These are phyloP conservation scores for Diaporthe sp. DNA, from an alignment of 2,329 filamentous ascomycete genomes.

Conservation along the genomic window DNA sequence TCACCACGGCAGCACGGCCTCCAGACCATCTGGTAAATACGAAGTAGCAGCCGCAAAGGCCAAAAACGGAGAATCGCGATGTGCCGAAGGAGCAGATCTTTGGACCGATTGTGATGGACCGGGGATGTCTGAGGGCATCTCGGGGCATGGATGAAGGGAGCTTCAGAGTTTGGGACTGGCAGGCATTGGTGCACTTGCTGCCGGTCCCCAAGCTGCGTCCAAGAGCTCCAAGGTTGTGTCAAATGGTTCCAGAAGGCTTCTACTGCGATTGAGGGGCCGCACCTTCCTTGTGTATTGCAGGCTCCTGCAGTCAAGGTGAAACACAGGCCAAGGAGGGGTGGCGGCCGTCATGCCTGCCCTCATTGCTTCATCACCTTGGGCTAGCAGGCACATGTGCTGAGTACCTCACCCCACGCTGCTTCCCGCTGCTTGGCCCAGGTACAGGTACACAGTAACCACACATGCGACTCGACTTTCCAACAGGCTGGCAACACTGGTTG, in stretches of 20 bases:
- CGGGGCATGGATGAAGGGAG: constrained; percentile 4
- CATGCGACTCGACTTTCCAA: not conserved
- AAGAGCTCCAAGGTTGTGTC: constrained; percentile 10
- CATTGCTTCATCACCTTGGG: not conserved
- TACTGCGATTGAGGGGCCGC: not conserved
- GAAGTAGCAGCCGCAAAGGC: not conserved
- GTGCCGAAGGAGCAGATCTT: constrained; percentile 7
- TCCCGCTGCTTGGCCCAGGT: not conserved
- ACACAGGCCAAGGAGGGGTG: constrained; percentile 28
- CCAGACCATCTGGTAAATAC: not conserved
- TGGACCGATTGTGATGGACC: not conserved
- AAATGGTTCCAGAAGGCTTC: constrained; percentile 38
- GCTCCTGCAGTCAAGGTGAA: constrained; percentile 32
- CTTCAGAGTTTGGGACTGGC: not conserved
- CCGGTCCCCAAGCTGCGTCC: not conserved
- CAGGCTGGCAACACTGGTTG: constrained; percentile 19
- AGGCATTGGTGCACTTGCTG: constrained; percentile 6
- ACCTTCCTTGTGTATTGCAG: not conserved
- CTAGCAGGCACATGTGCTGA: not conserved
- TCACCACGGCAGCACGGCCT: no score
- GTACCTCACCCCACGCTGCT: not conserved
- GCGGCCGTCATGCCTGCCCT: constrained; percentile 11
- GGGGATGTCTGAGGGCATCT: constrained; percentile 10
- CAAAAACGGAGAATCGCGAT: constrained; percentile 3
- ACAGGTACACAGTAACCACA: constrained; percentile 1